phyloP scores from a whole-genome alignment of 225 moss, liverwort and hornwort species.

The Rhytidiadelphus loreus region DNA sequence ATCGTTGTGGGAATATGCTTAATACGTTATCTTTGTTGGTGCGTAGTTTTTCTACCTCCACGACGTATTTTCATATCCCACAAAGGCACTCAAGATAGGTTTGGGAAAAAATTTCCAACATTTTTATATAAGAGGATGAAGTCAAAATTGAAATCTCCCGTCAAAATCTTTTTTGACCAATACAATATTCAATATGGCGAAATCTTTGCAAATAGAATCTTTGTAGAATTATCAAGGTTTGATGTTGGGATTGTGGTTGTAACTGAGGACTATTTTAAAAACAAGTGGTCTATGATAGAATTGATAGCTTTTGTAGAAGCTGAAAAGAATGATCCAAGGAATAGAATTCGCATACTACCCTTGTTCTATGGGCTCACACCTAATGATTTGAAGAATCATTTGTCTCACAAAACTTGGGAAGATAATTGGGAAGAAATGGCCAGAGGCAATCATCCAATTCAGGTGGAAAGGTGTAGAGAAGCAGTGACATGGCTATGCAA shows the following conservation, averaged over 20 bases:
- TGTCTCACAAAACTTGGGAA: background rate
- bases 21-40: fast-evolving
- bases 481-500: background rate
- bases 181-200: fast-evolving
- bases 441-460: background rate
- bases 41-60: background rate
- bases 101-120: fast-evolving
- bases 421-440: background rate
- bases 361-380: background rate
- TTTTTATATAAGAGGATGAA: fast-evolving
- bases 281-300: background rate
- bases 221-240: background rate
- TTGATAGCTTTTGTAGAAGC: background rate
- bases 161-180: too few species aligned
- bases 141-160: fast-evolving
- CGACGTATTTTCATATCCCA: background rate
- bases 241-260: background rate
- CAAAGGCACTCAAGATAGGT: fast-evolving
- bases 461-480: background rate
- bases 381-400: fast-evolving
- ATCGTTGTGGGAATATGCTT: too few species aligned
- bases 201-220: fast-evolving
- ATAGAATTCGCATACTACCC: background rate
- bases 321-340: fast-evolving
- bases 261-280: background rate